These are phyloP conservation scores for Linnemannia zychae DNA, from an alignment of 192 early-diverging fungal species.

Conservation along the genomic window DNA sequence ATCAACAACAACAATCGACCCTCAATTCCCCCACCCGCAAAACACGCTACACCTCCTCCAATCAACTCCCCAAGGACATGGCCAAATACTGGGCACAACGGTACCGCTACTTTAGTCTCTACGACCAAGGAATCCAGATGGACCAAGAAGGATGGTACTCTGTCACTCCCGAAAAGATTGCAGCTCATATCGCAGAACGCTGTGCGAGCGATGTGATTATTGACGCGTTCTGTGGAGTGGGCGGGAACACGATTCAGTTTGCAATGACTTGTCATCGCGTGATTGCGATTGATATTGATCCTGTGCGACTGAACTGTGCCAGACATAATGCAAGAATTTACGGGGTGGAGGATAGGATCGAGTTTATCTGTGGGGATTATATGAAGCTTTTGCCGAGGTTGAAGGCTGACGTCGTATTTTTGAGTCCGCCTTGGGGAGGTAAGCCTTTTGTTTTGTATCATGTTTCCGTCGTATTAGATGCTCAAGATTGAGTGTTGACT, in stretches of 20 bases:
- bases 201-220: slow-evolving; percentile 76
- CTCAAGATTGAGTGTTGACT: too few species aligned
- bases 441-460: background rate
- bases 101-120: slow-evolving; percentile 85
- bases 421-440: slow-evolving; percentile 98
- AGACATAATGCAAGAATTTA: slow-evolving; percentile 90
- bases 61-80: slow-evolving; percentile 37
- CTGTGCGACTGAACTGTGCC: slow-evolving; percentile 83
- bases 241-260: slow-evolving; percentile 98
- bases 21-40: slow-evolving; percentile 16
- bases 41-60: slow-evolving; percentile 16
- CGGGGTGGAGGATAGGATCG: slow-evolving; percentile 91
- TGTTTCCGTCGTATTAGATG: too few species aligned
- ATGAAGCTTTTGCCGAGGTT: slow-evolving; percentile 79
- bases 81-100: slow-evolving; percentile 86
- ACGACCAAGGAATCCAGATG: slow-evolving; percentile 88
- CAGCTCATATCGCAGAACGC: slow-evolving; percentile 80
- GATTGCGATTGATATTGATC: slow-evolving; percentile 94
- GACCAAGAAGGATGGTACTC: slow-evolving; percentile 96
- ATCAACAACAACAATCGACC: slow-evolving; percentile 21
- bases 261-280: slow-evolving; percentile 89
- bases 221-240: slow-evolving; percentile 96
- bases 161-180: slow-evolving; percentile 93
- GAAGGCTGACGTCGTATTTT: slow-evolving; percentile 89
- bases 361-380: slow-evolving; percentile 94